Percentiles rank a stretch among this genome's conserved stretches.
These are phyloP conservation scores for Neurospora sp. DNA, from an alignment of 2,329 filamentous ascomycete genomes.

Conservation along the genomic window DNA sequence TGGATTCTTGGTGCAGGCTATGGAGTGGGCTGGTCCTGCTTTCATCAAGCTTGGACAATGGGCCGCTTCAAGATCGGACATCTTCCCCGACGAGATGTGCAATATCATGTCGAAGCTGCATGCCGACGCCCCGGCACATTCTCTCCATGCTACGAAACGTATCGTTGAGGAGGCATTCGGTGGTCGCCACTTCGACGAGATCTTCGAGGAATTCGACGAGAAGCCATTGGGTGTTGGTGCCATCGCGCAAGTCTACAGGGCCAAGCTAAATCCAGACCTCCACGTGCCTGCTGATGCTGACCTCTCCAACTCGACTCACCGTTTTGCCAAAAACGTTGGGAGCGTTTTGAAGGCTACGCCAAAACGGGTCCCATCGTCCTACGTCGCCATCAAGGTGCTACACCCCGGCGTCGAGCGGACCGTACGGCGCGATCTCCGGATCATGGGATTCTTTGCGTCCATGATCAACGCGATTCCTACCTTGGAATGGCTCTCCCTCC, in stretches of 20 bases:
- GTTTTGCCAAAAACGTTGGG: conserved; percentile 59
- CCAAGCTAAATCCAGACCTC: conserved; percentile 75
- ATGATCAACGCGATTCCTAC: conserved; percentile 81
- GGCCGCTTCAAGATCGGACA: conserved; percentile 92
- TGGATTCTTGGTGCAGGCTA: conserved; percentile 70
- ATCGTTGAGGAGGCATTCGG: conserved; percentile 77
- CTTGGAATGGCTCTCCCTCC: conserved; percentile 93
- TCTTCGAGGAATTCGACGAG: conserved; percentile 93
- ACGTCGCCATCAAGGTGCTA: conserved; percentile 92
- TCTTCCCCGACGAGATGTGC: conserved; percentile 91
- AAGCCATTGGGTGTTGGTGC: conserved; percentile 85
- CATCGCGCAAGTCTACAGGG: conserved; percentile 96
- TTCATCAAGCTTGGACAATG: conserved; percentile 99
- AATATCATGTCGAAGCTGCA: conserved; percentile 89
- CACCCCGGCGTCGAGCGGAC: conserved; percentile 85
- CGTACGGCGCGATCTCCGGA: conserved; percentile 81
- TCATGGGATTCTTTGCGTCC: conserved; percentile 87
- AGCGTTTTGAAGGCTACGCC: conserved; percentile 79
- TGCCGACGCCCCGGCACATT: conserved; percentile 88
- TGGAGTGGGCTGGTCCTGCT: conserved; percentile 89
- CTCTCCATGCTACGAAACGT: conserved; percentile 65
- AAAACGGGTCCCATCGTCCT: conserved; percentile 74
- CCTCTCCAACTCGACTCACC: conserved; percentile 32
- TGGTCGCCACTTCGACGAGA: conserved; percentile 71
- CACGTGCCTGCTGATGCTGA: conserved; percentile 54